Percentiles rank a stretch among this genome's conserved stretches.
Conservation (phyloP, 441 rosid genomes). For the Syzygium syzygioides region DNA sequence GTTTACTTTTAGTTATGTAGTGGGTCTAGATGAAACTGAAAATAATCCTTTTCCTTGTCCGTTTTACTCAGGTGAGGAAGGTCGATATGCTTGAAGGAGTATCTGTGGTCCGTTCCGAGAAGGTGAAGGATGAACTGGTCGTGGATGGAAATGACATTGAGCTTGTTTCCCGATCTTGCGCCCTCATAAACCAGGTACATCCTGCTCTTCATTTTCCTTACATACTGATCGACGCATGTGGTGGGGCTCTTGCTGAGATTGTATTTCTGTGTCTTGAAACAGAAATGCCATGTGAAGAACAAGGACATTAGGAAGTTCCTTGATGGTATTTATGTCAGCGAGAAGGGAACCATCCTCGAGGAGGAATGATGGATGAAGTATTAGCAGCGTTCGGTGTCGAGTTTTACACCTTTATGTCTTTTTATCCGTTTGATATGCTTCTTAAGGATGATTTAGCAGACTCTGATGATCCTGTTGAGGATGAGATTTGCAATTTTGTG, state of each 20-base stretch:
- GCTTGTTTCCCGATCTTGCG: conserved; percentile 70
- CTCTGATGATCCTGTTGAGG: not conserved
- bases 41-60: not conserved
- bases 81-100: conserved; percentile 92
- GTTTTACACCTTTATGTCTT: not conserved
- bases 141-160: conserved; percentile 48
- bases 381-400: not conserved
- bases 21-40: not conserved
- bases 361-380: conserved; percentile 3
- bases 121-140: conserved; percentile 72
- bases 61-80: conserved; percentile 54
- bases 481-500: conserved; percentile 13
- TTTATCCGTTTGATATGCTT: not conserved
- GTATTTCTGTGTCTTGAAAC: not conserved
- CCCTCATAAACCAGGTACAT: conserved; percentile 72
- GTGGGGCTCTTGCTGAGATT: not conserved
- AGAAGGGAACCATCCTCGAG: conserved; percentile 42
- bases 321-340: conserved; percentile 32
- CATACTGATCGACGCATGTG: rapidly evolving
- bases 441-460: not conserved
- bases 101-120: conserved; percentile 61
- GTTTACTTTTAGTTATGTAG: not conserved
- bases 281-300: conserved; percentile 94
- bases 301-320: conserved; percentile 85
- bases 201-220: not conserved